These are phyloP conservation scores for Thalassiosira profunda DNA, from an alignment of 108 stramenopile genomes.

Conservation along the genomic window DNA sequence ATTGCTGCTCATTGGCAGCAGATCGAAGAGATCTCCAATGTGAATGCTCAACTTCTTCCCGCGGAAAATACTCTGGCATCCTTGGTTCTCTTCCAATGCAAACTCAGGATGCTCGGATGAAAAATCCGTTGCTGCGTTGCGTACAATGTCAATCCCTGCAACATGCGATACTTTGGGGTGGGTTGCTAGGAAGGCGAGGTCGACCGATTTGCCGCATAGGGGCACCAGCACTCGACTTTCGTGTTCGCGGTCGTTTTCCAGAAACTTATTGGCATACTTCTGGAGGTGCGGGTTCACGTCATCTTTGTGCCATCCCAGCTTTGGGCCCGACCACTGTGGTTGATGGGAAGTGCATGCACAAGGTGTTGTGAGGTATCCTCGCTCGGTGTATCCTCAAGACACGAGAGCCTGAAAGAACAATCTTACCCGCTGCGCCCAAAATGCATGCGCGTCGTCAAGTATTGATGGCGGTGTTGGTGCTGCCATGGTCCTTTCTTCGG, in stretches of 20 bases:
- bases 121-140: conserved; percentile 76
- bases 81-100: conserved; percentile 26
- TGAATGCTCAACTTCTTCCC: conserved; percentile 64
- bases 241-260: conserved; percentile 2
- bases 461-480: conserved; percentile 1
- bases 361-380: too few relatives aligned
- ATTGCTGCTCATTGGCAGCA: conserved; percentile 32
- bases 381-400: too few relatives aligned
- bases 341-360: background rate
- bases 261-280: conserved; percentile 20
- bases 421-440: conserved; percentile 38
- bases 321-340: conserved; percentile 25
- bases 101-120: conserved; percentile 66
- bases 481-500: too few relatives aligned
- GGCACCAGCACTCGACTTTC: conserved; percentile 67
- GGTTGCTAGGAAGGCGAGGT: conserved; percentile 72
- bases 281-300: conserved; percentile 33
- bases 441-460: conserved; percentile 20
- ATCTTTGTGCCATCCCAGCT: conserved; percentile 33
- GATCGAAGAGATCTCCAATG: conserved; percentile 72
- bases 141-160: conserved; percentile 82
- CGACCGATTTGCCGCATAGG: conserved; percentile 90
- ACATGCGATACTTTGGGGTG: conserved; percentile 46
- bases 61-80: conserved; percentile 29
- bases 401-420: too few relatives aligned